These are phyloP conservation scores for Polytrichum formosum DNA, from an alignment of 225 moss, liverwort and hornwort species.

Conservation along the genomic window DNA sequence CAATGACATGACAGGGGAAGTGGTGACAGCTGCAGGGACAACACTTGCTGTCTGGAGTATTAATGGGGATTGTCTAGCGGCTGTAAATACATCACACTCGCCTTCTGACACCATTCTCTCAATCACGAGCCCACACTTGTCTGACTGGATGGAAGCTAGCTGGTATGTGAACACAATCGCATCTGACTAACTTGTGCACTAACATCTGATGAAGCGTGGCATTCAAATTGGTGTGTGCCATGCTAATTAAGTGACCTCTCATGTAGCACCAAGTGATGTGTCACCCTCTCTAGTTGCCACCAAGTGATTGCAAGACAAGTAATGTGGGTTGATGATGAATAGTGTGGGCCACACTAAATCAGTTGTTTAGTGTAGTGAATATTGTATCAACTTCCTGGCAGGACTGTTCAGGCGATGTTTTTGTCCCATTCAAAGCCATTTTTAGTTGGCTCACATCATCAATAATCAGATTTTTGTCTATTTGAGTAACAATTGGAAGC, in stretches of 20 bases:
- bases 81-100: slow-evolving; percentile 74
- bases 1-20: slow-evolving; percentile 91
- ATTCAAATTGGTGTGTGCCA: too few species aligned
- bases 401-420: neutral
- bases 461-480: too few species aligned
- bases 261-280: too few species aligned
- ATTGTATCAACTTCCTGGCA: slow-evolving; percentile 1
- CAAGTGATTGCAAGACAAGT: too few species aligned
- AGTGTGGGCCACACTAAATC: too few species aligned
- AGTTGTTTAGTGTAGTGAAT: neutral
- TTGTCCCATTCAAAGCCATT: neutral
- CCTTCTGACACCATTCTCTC: slow-evolving; percentile 74
- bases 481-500: too few species aligned
- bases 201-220: neutral
- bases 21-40: slow-evolving; percentile 82
- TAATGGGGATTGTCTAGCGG: slow-evolving; percentile 85
- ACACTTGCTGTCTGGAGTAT: slow-evolving; percentile 89
- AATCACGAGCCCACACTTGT: slow-evolving; percentile 76
- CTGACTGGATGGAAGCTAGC: slow-evolving; percentile 91
- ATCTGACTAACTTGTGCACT: neutral
- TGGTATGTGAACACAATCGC: slow-evolving; percentile 39
- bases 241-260: too few species aligned
- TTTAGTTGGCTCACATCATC: too few species aligned
- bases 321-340: too few species aligned
- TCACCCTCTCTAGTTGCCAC: too few species aligned